Base-by-base conservation (phyloP, 495 filamentous ascomycete genomes). In the Parmelia sp. region DNA sequence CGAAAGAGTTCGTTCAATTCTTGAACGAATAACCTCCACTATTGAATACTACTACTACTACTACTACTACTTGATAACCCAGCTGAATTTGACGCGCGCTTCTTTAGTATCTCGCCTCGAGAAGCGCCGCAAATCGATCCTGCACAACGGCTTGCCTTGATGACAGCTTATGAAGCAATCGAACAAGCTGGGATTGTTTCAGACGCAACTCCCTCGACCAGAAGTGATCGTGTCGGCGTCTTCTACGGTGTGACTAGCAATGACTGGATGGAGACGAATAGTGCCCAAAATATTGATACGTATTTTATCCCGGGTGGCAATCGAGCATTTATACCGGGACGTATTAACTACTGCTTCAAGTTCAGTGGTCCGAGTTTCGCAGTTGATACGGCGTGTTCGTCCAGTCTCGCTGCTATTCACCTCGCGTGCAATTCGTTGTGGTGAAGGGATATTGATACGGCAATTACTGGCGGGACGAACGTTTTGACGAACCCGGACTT, bases 391-490 rank as follows among this genome's bases (percentile, higher is more conserved):
- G 89, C 89, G 31, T 93, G 90, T 71, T 90, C 86, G 14, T 88
- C 82, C n/a, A 84, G 81, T 61, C 77, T 88, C 2, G 84, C 87
- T 14, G 84, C 87, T 8, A 82, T 90, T 62, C 84, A 90, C 66
- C 45, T 75, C 21, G 91, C 91, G 27, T 91, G 90, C 74, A 89
- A 87, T 55, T 81, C 90, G 0, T 79, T 95, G 8, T 89, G 88
- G 82, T 80, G 81, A 1, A 85, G 86, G 56, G 88, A 94, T 68
- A 92, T 90, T 71, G 88, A 95, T 72, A 87, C 89, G 47, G 90
- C 90, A 14, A 82, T 92, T 25, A 87, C 89, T 56, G 90, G 92
- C 61, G 92, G 92, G 68, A 83, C 89, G 37, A 93, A 90, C 53
- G 76, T 86, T 7, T 75, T 91, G 74, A 92, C 88, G 23, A 91